Evolutionary conservation across 2,329 filamentous ascomycete genomes (phyloP).

Genomic region (Dothideomycetes sp.): DNA sequence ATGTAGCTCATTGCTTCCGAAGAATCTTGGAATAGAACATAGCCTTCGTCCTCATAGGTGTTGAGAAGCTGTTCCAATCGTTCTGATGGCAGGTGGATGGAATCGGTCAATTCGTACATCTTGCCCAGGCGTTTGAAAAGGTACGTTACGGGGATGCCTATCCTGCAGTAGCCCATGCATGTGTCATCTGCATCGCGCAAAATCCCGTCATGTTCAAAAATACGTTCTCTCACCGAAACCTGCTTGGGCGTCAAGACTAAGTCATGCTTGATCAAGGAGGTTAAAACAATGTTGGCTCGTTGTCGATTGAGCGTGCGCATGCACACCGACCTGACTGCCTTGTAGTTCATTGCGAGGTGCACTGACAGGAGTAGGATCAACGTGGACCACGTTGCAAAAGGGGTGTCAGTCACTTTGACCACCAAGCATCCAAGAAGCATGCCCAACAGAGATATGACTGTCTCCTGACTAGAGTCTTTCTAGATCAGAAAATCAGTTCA

Average conservation of each 20-base stretch:
- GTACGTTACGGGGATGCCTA: constrained; percentile 36
- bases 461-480: constrained; percentile 93
- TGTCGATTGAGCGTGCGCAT: constrained; percentile 82
- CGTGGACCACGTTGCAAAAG: constrained; percentile 61
- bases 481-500: constrained; percentile 20
- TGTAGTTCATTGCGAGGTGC: constrained; percentile 79
- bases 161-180: constrained; percentile 44
- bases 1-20: constrained; percentile 40
- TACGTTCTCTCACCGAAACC: constrained; percentile 49
- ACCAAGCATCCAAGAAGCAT: constrained; percentile 79
- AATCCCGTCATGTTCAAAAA: constrained; percentile 57
- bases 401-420: constrained; percentile 64
- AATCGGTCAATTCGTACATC: constrained; percentile 23
- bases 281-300: constrained; percentile 69
- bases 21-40: constrained; percentile 50
- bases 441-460: constrained; percentile 77
- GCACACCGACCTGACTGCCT: constrained; percentile 72
- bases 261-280: constrained; percentile 27
- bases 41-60: constrained; percentile 44
- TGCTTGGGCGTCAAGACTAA: constrained; percentile 48
- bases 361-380: constrained; percentile 63
- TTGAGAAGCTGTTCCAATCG: constrained; percentile 39
- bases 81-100: constrained; percentile 11
- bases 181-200: constrained; percentile 44
- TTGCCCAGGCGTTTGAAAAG: constrained; percentile 18